Base-by-base conservation (phyloP, 164 flowering plant genomes). In the Berberis thunbergii region DNA sequence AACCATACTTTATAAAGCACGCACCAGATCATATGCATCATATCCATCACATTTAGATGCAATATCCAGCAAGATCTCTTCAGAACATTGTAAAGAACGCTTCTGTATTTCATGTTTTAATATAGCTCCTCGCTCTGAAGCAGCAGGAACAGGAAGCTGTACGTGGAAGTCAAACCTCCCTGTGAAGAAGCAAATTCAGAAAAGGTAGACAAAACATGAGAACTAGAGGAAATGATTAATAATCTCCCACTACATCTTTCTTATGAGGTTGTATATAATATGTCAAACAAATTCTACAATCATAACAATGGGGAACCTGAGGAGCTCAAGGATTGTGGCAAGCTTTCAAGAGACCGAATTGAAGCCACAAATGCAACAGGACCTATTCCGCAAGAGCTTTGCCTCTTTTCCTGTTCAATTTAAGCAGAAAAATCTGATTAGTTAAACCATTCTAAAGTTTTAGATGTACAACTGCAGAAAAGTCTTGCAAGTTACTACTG, bases 1-100 rank as follows among this genome's bases (percentile, higher is more conserved):
- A 52, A 39, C 7, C 49, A 38, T 26, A 45, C 6, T 64, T 41
- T 1, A 5, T 39, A 54, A 55, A 8, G 2, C 12, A 49, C 59
- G 62, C 87, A 91, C 98, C 88, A 94, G 78, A 80, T 94, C 99
- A 81, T 94, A 91, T 57, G 96, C 93, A 81, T 91, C 96, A 80
- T 89, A 94, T 68, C 97, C 97, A 70, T 94, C 99, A 77, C 97
- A 91, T 68, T 81, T 89, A 8, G 91, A 77, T 59, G 97, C 96
- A 53, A 89, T 74, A 54, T 87, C 91, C 12, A 60, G 61, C 75
- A 91, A 69, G 61, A 81, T 75, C 8, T 82, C 89, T 52, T 89
- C 96, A 52, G 87, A 72, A 72, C 91, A 89, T 41, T 78, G 72
- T 55, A 89, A 70, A 42, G 77, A 81, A 60, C 97, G 99, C 64